Percentiles rank a stretch among this genome's conserved stretches.
phyloP scores from a whole-genome alignment of 345 rosid species.

The Turnera subulata region DNA sequence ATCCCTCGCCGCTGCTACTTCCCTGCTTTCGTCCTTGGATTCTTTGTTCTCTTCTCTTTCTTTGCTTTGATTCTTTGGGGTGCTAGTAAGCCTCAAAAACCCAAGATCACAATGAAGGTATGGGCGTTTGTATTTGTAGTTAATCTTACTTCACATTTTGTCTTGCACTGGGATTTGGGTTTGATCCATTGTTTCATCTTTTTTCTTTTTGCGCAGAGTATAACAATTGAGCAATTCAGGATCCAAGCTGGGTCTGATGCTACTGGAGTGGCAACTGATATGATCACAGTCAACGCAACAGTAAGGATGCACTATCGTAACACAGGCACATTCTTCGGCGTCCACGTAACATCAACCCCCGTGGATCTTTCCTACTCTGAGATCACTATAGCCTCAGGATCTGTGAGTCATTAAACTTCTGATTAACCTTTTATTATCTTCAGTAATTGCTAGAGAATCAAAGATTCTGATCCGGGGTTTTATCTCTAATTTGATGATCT shows the following conservation, averaged over 20 bases:
- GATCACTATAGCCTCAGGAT: constrained; percentile 56
- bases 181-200: too few relatives aligned
- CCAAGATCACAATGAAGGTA: constrained; percentile 80
- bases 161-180: too few relatives aligned
- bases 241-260: constrained; percentile 91
- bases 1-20: constrained; percentile 80
- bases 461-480: too few relatives aligned
- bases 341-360: constrained; percentile 75
- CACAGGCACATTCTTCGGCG: constrained; percentile 91
- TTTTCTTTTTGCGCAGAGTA: constrained; percentile 41
- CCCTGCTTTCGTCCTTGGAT: constrained; percentile 66
- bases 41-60: constrained; percentile 73
- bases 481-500: constrained; percentile 3
- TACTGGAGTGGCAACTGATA: constrained; percentile 82
- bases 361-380: constrained; percentile 53
- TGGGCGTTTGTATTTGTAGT: not conserved
- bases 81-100: constrained; percentile 81
- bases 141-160: too few relatives aligned
- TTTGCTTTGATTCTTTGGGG: constrained; percentile 87
- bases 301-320: constrained; percentile 65
- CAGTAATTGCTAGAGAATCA: not conserved
- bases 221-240: constrained; percentile 62
- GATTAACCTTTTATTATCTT: not conserved
- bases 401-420: constrained; percentile 47
- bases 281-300: constrained; percentile 80